phyloP scores from a whole-genome alignment of 257 asterid genomes.

The Gardenia jasminoides region DNA sequence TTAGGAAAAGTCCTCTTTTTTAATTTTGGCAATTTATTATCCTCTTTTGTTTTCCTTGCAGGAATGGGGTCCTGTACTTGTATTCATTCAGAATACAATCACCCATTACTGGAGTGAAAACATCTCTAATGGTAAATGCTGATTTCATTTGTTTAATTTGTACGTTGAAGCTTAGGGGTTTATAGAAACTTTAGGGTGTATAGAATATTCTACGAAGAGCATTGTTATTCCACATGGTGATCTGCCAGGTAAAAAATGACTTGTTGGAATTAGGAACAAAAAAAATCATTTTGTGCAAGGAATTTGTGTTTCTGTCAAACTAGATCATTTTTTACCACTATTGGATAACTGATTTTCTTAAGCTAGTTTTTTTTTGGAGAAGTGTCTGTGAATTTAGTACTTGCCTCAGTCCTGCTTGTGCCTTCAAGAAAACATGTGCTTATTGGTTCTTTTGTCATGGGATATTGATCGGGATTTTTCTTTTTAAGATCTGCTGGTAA shows the following conservation, averaged over 20 bases:
- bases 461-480: not conserved
- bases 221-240: not conserved
- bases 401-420: not conserved
- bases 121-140: conserved; percentile 52
- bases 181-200: too few species aligned
- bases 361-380: not conserved
- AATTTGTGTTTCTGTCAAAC: not conserved
- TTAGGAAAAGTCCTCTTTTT: not conserved
- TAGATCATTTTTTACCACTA: too few species aligned
- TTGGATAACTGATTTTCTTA: not conserved
- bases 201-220: too few species aligned
- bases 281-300: not conserved
- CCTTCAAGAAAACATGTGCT: not conserved
- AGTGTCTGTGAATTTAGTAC: not conserved
- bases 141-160: conserved; percentile 8
- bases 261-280: not conserved
- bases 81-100: conserved; percentile 56
- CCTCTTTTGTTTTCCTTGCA: conserved; percentile 29
- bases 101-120: conserved; percentile 58
- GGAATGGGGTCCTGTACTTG: conserved; percentile 82
- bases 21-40: not conserved
- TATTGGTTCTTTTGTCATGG: not conserved
- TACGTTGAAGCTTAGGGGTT: not conserved
- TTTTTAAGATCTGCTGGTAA: conserved; percentile 31
- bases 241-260: not conserved